Conservation (phyloP, 768 basidiomycete species). For the Leccinum rimulosum region DNA sequence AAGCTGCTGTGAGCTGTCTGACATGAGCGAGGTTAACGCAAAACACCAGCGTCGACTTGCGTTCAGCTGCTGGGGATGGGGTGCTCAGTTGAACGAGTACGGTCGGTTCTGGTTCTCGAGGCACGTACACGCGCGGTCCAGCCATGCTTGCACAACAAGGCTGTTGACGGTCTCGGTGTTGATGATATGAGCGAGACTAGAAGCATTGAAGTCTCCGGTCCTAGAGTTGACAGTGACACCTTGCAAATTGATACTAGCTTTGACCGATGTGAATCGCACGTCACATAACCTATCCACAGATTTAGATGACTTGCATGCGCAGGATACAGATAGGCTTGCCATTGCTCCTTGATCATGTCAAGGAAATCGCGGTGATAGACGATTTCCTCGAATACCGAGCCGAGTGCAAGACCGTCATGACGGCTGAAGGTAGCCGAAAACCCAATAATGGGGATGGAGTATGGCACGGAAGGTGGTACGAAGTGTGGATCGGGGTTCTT, state of each 20-base stretch:
- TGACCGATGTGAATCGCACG: slow-evolving; percentile 81
- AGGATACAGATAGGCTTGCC: slow-evolving; percentile 42
- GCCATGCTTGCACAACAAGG: slow-evolving; percentile 78
- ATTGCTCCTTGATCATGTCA: slow-evolving; percentile 91
- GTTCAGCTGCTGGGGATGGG: slow-evolving; percentile 38
- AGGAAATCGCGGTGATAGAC: slow-evolving; percentile 91
- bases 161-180: slow-evolving; percentile 78
- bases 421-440: slow-evolving; percentile 95
- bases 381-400: slow-evolving; percentile 85
- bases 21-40: slow-evolving; percentile 86
- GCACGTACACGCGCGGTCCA: slow-evolving; percentile 74
- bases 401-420: slow-evolving; percentile 86
- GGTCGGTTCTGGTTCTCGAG: neutral
- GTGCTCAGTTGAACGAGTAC: slow-evolving; percentile 3
- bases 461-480: slow-evolving; percentile 35
- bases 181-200: slow-evolving; percentile 75
- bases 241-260: slow-evolving; percentile 67
- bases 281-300: slow-evolving; percentile 66
- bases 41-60: slow-evolving; percentile 91
- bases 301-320: neutral
- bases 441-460: slow-evolving; percentile 79
- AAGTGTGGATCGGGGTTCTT: slow-evolving; percentile 48
- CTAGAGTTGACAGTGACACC: slow-evolving; percentile 61
- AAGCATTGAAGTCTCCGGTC: slow-evolving; percentile 80
- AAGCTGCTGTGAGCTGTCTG: slow-evolving; percentile 64